Conservation (phyloP, 2,329 filamentous ascomycete species). For the Cercospora sp. region DNA sequence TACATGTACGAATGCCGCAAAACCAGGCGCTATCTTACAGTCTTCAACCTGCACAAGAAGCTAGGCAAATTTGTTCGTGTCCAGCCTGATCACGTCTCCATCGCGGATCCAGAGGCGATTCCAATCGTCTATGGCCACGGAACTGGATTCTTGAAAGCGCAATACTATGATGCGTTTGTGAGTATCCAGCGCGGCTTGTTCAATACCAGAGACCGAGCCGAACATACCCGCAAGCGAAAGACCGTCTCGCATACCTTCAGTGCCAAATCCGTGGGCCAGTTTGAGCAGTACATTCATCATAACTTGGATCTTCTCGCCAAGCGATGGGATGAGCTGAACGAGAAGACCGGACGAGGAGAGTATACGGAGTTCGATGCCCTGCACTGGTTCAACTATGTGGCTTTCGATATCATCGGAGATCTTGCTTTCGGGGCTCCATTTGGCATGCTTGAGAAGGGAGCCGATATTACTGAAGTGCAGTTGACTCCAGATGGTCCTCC, state of each 20-base stretch:
- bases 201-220: slow-evolving; percentile 78
- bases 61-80: slow-evolving; percentile 79
- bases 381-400: slow-evolving; percentile 76
- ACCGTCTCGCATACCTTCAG: slow-evolving; percentile 85
- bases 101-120: slow-evolving; percentile 80
- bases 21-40: slow-evolving; percentile 57
- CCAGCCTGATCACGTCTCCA: slow-evolving; percentile 78
- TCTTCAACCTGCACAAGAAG: slow-evolving; percentile 74
- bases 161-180: slow-evolving; percentile 91
- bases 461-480: slow-evolving; percentile 39
- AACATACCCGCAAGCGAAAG: slow-evolving; percentile 88
- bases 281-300: slow-evolving; percentile 79
- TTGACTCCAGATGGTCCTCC: slow-evolving; percentile 34
- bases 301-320: slow-evolving; percentile 74
- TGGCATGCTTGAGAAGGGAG: slow-evolving; percentile 77
- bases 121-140: slow-evolving; percentile 69
- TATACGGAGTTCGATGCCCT: slow-evolving; percentile 60
- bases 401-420: slow-evolving; percentile 74
- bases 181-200: slow-evolving; percentile 83
- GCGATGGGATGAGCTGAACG: slow-evolving; percentile 68
- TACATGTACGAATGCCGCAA: slow-evolving; percentile 64
- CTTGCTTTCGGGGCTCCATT: slow-evolving; percentile 65
- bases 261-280: slow-evolving; percentile 72
- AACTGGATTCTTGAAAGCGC: slow-evolving; percentile 55
- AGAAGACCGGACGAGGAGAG: slow-evolving; percentile 57